Base-by-base conservation (phyloP, 768 basidiomycete species). In the Boletus rex-veris region DNA sequence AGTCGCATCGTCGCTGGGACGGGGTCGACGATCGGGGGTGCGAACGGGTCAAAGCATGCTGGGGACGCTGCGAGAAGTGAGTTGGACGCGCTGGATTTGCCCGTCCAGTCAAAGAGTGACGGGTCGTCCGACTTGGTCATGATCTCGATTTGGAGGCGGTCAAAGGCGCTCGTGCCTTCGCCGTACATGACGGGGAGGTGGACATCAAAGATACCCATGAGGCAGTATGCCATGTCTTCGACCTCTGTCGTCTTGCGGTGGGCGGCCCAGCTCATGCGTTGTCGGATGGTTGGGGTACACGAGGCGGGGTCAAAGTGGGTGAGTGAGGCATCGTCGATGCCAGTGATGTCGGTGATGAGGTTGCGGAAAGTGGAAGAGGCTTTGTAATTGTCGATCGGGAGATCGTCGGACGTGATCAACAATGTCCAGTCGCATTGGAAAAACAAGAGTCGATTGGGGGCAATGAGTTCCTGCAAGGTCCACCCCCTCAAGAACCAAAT, bases 251-350 rank as follows among this genome's bases (percentile, higher is more conserved):
- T 70, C 55, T 60, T 60, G 48, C 69, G 67, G 37, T 33, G 53
- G 0, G 68, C 58, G 10, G 70, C 70, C 68, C 68, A 71, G 48
- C 50, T 59, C 59, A 70, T 62, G 26, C 57, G 62, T 40, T 68
- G 55, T 3, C 54, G 48, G 49, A 65, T 50, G 15, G 53, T 54
- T 33, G 54, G 50, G 3, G 24, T 39, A 46, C 50, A 55, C 12
- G 62, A 56, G 37, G 54, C 18, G 26, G 59, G 57, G 11, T 33
- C 11, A 33, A 33, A 14, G 33, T 10, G 2, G 33, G 14, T 33
- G 10, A 14, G 33, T 14, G 33, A 33, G 33, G 33, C 33, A 33
- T 14, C 12, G 10, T 12, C 33, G 33, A 66, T 55, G 16, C 57
- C 54, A 4, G 58, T 65, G 46, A 63, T 64, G 1, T 55, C 52